Conservation (phyloP, 495 filamentous ascomycete species). For the Umbilicaria muhlenbergii region DNA sequence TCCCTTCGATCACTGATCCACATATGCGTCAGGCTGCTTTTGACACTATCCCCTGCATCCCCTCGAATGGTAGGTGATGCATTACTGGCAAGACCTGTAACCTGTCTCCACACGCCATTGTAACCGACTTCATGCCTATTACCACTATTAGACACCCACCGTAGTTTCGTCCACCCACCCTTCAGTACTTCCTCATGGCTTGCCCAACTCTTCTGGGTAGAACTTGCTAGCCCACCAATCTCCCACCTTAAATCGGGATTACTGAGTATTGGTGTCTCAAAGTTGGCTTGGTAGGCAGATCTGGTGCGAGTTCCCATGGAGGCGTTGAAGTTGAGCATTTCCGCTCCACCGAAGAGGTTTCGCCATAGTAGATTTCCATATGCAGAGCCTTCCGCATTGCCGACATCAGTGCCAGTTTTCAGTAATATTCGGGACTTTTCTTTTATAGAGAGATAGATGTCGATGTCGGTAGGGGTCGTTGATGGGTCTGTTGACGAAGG, state of each 20-base stretch:
- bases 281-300: slow-evolving; percentile 71
- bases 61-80: slow-evolving; percentile 67
- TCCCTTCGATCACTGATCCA: slow-evolving; percentile 69
- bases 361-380: slow-evolving; percentile 70
- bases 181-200: slow-evolving; percentile 85
- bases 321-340: slow-evolving; percentile 71
- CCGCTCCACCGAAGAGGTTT: slow-evolving; percentile 90
- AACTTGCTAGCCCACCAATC: slow-evolving; percentile 61
- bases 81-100: slow-evolving; percentile 56
- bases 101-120: slow-evolving; percentile 69
- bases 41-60: slow-evolving; percentile 84
- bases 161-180: slow-evolving; percentile 59
- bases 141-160: slow-evolving; percentile 45
- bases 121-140: slow-evolving; percentile 65
- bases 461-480: slow-evolving; percentile 53
- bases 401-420: slow-evolving; percentile 85
- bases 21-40: slow-evolving; percentile 68
- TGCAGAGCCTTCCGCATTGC: slow-evolving; percentile 80
- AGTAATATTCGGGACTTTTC: slow-evolving; percentile 69
- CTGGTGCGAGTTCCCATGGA: slow-evolving; percentile 77
- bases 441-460: slow-evolving; percentile 55
- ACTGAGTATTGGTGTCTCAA: slow-evolving; percentile 63
- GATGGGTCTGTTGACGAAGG: slow-evolving; percentile 41
- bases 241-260: slow-evolving; percentile 67
- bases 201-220: slow-evolving; percentile 76